Evolutionary conservation across 2,329 filamentous ascomycete species (phyloP).

Genomic region (Aspergillus viridinutans): DNA sequence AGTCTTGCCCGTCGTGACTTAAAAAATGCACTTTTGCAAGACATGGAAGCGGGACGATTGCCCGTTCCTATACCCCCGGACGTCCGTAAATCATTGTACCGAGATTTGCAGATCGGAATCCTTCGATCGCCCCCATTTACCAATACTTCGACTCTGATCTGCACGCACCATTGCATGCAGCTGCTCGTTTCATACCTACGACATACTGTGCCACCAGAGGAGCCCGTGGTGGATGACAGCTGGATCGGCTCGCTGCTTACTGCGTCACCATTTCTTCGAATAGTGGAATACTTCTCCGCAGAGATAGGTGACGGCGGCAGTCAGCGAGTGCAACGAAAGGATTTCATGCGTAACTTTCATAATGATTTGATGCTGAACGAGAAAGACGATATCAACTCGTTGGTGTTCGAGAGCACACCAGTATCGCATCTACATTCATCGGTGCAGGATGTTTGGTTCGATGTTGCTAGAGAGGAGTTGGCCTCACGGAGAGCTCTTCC

Average conservation of each 20-base stretch:
- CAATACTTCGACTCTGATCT: conserved; percentile 35
- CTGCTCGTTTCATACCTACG: conserved; percentile 38
- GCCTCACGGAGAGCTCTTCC: conserved; percentile 22
- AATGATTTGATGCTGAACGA: conserved; percentile 34
- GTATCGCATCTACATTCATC: conserved; percentile 28
- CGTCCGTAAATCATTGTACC: conserved; percentile 34
- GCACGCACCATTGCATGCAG: conserved; percentile 41
- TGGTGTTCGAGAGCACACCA: conserved; percentile 32
- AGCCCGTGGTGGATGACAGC: conserved; percentile 29
- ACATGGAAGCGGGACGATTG: conserved; percentile 36
- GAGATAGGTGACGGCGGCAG: conserved; percentile 41
- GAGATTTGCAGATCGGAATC: conserved; percentile 34
- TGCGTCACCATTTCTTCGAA: conserved; percentile 35
- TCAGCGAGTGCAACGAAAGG: conserved; percentile 37
- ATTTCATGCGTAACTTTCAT: conserved; percentile 43
- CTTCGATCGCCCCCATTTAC: conserved; percentile 39
- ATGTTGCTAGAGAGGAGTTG: conserved; percentile 32
- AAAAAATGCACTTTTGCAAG: conserved; percentile 33
- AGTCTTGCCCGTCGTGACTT: conserved; percentile 34
- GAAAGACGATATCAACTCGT: conserved; percentile 36
- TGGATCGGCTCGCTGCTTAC: conserved; percentile 41
- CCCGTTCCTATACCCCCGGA: conserved; percentile 33
- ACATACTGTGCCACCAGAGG: conserved; percentile 34
- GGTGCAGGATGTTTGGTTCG: conserved; percentile 39
- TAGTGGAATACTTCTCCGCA: conserved; percentile 41